These are phyloP conservation scores for Suhomyces terraborum DNA, from an alignment of 1,139 yeast species.

Conservation along the genomic window DNA sequence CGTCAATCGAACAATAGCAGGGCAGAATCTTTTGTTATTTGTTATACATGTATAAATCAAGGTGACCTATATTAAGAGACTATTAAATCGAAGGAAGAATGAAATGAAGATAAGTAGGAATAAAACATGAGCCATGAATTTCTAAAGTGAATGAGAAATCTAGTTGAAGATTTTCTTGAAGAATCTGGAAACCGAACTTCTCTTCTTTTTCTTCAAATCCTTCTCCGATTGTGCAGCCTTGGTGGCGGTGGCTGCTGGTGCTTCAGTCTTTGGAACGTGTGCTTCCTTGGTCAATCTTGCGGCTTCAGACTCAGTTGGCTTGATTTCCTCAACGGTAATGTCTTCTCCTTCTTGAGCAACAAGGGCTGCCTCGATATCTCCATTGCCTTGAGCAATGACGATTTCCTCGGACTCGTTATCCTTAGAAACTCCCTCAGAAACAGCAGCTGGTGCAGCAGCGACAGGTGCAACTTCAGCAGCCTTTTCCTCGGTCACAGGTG, in stretches of 20 bases:
- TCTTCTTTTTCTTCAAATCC: slow-evolving; percentile 40
- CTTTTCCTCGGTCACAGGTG: slow-evolving; percentile 14
- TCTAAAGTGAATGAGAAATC: slow-evolving; percentile 3
- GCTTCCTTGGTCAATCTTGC: slow-evolving; percentile 40
- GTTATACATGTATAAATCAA: too few relatives aligned
- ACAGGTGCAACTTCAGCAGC: slow-evolving; percentile 9
- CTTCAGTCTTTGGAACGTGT: slow-evolving; percentile 14
- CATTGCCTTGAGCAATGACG: slow-evolving; percentile 42
- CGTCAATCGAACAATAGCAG: too few relatives aligned
- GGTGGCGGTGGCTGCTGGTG: slow-evolving; percentile 5
- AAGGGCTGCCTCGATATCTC: slow-evolving; percentile 40
- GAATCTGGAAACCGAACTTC: slow-evolving; percentile 44
- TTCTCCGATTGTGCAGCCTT: slow-evolving; percentile 1
- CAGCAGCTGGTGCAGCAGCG: slow-evolving; percentile 15
- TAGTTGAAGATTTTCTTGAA: slow-evolving; percentile 46
- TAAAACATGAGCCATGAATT: slow-evolving; percentile 11
- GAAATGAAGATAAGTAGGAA: slow-evolving; percentile 11
- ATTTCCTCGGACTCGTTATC: slow-evolving; percentile 29
- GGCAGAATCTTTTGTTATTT: too few relatives aligned
- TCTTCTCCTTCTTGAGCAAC: slow-evolving; percentile 41
- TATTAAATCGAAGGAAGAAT: slow-evolving; percentile 11
- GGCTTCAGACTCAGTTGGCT: slow-evolving; percentile 44
- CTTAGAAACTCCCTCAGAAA: slow-evolving; percentile 7
- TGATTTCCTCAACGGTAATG: slow-evolving; percentile 46
- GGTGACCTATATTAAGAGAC: slow-evolving; percentile 11